These are phyloP conservation scores for Scedosporium dehoogii DNA, from an alignment of 2,329 filamentous ascomycete species.

Conservation along the genomic window DNA sequence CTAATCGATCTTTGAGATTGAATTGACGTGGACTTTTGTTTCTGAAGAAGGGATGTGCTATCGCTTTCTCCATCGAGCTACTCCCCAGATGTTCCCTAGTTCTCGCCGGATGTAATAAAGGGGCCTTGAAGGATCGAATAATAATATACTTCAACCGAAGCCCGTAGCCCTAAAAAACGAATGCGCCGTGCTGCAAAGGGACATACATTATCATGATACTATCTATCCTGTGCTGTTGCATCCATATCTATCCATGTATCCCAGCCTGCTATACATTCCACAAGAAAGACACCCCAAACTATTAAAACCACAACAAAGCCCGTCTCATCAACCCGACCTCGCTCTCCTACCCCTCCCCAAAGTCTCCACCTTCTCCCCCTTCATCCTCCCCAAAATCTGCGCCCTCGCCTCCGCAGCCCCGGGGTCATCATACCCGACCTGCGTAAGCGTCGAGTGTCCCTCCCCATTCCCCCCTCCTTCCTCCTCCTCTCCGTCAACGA, in stretches of 20 bases:
- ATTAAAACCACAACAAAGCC: not conserved
- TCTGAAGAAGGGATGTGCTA: too few species aligned
- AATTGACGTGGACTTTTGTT: too few species aligned
- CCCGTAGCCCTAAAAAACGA: too few species aligned
- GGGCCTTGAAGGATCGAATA: too few species aligned
- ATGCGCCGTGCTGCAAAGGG: too few species aligned
- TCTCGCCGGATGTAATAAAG: too few species aligned
- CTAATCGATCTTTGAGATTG: too few species aligned
- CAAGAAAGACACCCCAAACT: not conserved
- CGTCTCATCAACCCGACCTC: not conserved
- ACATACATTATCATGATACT: too few species aligned
- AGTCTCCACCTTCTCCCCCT: not conserved
- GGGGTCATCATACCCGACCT: constrained; percentile 43
- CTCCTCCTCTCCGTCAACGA: constrained; percentile 12
- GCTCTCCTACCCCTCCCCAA: not conserved
- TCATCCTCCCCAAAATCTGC: not conserved
- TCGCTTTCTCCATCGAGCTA: too few species aligned
- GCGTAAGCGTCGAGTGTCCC: constrained; percentile 33
- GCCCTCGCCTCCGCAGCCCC: constrained; percentile 22
- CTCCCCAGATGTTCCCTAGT: too few species aligned
- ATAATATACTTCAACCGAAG: too few species aligned
- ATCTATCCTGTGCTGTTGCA: not conserved
- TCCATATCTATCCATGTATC: not conserved
- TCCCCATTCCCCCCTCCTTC: constrained; percentile 17
- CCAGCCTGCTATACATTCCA: too few species aligned